A percentile compares a stretch with the other conserved stretches of the same genome.
Evolutionary conservation across 768 basidiomycete genomes (phyloP).

Genomic region (Mycena latifolia): DNA sequence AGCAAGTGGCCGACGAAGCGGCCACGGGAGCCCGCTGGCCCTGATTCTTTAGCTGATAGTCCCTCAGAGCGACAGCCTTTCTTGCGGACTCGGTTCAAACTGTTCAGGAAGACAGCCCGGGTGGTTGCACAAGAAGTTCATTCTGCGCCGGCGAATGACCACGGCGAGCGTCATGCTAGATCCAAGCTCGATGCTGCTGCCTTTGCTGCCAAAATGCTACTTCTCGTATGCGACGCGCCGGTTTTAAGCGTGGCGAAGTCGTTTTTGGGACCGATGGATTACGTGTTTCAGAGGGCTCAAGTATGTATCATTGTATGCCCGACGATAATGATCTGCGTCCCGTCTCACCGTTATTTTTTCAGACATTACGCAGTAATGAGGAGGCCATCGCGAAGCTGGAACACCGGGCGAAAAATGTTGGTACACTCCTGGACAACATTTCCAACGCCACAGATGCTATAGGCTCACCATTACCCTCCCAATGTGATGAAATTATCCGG

Average conservation of each 20-base stretch:
- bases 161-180: neutral
- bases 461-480: no score
- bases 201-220: neutral
- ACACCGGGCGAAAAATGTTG: no score
- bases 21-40: neutral
- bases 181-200: neutral
- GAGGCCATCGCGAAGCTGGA: neutral
- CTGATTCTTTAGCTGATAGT: neutral
- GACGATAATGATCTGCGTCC: neutral
- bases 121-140: neutral
- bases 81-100: neutral
- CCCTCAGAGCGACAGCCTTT: neutral
- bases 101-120: neutral
- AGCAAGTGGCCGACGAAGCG: neutral
- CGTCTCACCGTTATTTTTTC: neutral
- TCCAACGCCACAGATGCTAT: no score
- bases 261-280: neutral
- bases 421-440: no score
- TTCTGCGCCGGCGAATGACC: no score
- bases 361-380: neutral
- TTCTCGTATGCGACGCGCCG: neutral
- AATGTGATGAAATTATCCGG: no score
- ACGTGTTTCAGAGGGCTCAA: neutral
- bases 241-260: neutral
- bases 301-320: no score